These are phyloP conservation scores for Tetracladium marchalianum DNA, from an alignment of 495 filamentous ascomycete genomes.

Conservation along the genomic window DNA sequence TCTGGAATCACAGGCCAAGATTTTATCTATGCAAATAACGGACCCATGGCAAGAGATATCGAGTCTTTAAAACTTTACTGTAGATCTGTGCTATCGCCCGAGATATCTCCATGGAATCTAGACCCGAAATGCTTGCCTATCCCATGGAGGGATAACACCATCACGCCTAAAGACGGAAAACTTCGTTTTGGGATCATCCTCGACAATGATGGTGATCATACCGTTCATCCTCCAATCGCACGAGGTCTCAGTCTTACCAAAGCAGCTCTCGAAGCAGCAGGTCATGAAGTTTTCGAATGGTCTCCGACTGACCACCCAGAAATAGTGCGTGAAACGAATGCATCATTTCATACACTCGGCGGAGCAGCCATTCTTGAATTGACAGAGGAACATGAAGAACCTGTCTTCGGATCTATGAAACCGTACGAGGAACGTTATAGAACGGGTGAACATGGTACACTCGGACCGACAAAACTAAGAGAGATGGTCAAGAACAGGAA, in stretches of 20 bases:
- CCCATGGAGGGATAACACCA: constrained; percentile 29
- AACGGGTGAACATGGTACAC: constrained; percentile 13
- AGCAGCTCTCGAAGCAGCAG: constrained; percentile 30
- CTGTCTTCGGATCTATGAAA: constrained; percentile 29
- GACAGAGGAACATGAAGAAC: constrained; percentile 37
- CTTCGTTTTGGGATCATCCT: constrained; percentile 40
- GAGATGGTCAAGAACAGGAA: constrained; percentile 33
- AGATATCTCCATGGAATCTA: constrained; percentile 28
- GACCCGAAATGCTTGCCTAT: constrained; percentile 34
- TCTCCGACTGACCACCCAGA: constrained; percentile 26
- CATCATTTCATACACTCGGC: constrained; percentile 44
- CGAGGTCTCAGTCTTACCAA: constrained; percentile 34
- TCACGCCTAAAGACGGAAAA: constrained; percentile 18
- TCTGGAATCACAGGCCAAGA: constrained; percentile 20
- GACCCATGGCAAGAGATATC: constrained; percentile 35
- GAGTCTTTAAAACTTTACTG: constrained; percentile 34
- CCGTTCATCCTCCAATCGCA: constrained; percentile 43
- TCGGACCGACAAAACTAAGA: constrained; percentile 16
- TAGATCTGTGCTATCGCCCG: constrained; percentile 23
- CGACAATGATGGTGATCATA: constrained; percentile 44
- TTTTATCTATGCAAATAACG: constrained; percentile 30
- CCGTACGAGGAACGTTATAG: constrained; percentile 12
- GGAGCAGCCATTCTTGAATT: constrained; percentile 43
- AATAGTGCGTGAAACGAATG: constrained; percentile 38
- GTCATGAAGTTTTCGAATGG: constrained; percentile 30